Evolutionary conservation across 202 grass and related monocot species (phyloP).

Genomic region (Sporobolus alterniflorus): DNA sequence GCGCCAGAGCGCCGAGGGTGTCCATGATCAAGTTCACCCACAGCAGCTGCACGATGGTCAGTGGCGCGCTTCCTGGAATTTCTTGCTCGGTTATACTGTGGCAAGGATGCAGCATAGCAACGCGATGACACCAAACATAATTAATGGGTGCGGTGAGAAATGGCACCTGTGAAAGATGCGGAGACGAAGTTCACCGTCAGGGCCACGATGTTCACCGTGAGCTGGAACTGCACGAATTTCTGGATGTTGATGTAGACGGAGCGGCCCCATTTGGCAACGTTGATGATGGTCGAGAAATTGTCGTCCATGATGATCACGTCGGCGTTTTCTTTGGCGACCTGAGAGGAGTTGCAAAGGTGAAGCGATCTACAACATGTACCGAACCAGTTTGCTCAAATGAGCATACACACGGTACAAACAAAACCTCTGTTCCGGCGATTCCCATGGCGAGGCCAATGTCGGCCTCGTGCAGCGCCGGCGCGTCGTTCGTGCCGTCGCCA

Average conservation of each 20-base stretch:
- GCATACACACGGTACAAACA: too few species aligned
- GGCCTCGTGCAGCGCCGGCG: conserved; percentile 86
- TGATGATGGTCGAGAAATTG: conserved; percentile 90
- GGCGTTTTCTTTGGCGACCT: conserved; percentile 95
- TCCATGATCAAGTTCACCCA: conserved; percentile 99
- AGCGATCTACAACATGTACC: too few species aligned
- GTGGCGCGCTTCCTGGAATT: conserved; percentile 63
- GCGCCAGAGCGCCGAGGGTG: conserved; percentile 80
- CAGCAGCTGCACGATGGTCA: conserved; percentile 86
- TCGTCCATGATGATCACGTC: conserved; percentile 98
- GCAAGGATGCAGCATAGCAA: too few species aligned
- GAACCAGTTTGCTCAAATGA: too few species aligned
- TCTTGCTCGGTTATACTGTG: neutral
- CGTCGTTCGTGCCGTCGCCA: conserved; percentile 85
- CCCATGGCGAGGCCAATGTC: conserved; percentile 95
- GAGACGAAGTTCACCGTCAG: conserved; percentile 86
- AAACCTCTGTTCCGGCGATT: conserved; percentile 86
- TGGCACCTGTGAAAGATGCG: conserved; percentile 67
- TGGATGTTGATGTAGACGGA: conserved; percentile 95
- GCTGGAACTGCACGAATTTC: conserved; percentile 92
- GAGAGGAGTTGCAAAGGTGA: conserved; percentile 1
- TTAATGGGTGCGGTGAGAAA: neutral
- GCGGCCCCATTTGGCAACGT: conserved; percentile 85
- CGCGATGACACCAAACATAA: too few species aligned
- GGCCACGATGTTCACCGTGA: conserved; percentile 87